Evolutionary conservation across 2,329 filamentous ascomycete species (phyloP), one percentile per base, ranked within the genome.

Genomic region (Colletotrichum navitas): DNA sequence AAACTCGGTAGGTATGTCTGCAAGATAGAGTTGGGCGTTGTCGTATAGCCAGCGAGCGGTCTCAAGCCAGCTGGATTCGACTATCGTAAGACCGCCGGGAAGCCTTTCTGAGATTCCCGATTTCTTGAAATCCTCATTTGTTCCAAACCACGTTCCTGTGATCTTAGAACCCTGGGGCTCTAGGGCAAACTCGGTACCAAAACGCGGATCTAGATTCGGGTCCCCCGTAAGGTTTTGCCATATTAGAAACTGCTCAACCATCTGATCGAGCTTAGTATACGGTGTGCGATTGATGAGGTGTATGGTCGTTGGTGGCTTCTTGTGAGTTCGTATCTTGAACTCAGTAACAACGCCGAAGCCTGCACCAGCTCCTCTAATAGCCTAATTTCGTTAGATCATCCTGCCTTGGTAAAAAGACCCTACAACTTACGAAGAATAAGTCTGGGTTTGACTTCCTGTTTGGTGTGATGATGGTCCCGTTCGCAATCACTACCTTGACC

Each of bases 351-450:
- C 3, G 43, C 43, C 43, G 21, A 45, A 45, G 43, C 18, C 43
- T n/a, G 43, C 43, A n/a, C 43, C 43, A 7, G 43, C 43, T n/a
- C 21, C 43, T n/a, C 43, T 45, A 1, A 45, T n/a, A n/a, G 43
- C 43, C 43, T 45, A 11, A 5, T 10, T 0, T 1, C 18, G 11
- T 45, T 45, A 45, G 43, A n/a, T 10, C n/a, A 10, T 0, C 7
- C 6, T 11, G 4, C 6, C 43, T 10, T 10, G 11, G 21, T 8
- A 2, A n/a, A n/a, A 11, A 5, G 1, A 4, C 4, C 1, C 21
- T 4, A 6, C 6, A 10, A n/a, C 43, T 45, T 45, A 45, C 43
- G 21, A 45, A 45, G 7, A 45, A 45, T n/a, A 45, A n/a, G 8
- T 45, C 43, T 11, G 11, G 18, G 8, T 45, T n/a, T 11, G 43